phyloP scores from a whole-genome alignment of 805 yeast genomes.

The Lipomyces chichibuensis region DNA sequence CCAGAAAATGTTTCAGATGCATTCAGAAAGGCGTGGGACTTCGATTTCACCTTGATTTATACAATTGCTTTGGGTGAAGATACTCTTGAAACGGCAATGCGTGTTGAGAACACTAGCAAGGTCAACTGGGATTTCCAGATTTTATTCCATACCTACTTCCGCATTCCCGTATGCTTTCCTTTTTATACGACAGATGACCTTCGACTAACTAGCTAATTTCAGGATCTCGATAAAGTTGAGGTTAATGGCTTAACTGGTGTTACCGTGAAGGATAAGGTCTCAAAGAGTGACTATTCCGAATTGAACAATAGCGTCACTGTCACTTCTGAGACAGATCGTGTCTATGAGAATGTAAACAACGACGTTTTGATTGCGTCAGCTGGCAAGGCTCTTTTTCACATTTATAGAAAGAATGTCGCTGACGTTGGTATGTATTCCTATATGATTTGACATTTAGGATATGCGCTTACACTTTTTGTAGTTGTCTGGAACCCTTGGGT shows the following conservation, averaged over 20 bases:
- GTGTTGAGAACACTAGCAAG: conserved; percentile 70
- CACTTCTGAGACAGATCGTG: conserved; percentile 74
- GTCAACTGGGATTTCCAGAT: conserved; percentile 82
- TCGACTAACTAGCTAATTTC: conserved; percentile 27
- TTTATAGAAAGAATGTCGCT: conserved; percentile 63
- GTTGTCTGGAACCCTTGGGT: conserved; percentile 99
- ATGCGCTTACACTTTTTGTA: conserved; percentile 46
- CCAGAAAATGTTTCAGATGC: conserved; percentile 79
- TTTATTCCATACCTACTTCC: conserved; percentile 89
- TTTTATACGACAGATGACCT: background rate
- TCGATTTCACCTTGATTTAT: conserved; percentile 77
- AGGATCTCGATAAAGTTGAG: conserved; percentile 73
- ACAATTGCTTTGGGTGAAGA: conserved; percentile 65
- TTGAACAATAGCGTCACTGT: conserved; percentile 40
- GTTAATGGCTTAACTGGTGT: conserved; percentile 80
- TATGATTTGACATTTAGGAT: background rate
- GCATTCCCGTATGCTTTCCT: conserved; percentile 47
- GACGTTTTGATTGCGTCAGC: conserved; percentile 66
- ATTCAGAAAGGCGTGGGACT: conserved; percentile 58
- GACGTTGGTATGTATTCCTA: conserved; percentile 47
- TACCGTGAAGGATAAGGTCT: conserved; percentile 73
- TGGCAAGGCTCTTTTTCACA: conserved; percentile 70
- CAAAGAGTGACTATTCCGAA: conserved; percentile 52
- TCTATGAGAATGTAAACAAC: conserved; percentile 65
- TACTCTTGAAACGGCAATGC: conserved; percentile 67